These are phyloP conservation scores for Chlorencoelia australis DNA, from an alignment of 2,329 filamentous ascomycete genomes.

Conservation along the genomic window DNA sequence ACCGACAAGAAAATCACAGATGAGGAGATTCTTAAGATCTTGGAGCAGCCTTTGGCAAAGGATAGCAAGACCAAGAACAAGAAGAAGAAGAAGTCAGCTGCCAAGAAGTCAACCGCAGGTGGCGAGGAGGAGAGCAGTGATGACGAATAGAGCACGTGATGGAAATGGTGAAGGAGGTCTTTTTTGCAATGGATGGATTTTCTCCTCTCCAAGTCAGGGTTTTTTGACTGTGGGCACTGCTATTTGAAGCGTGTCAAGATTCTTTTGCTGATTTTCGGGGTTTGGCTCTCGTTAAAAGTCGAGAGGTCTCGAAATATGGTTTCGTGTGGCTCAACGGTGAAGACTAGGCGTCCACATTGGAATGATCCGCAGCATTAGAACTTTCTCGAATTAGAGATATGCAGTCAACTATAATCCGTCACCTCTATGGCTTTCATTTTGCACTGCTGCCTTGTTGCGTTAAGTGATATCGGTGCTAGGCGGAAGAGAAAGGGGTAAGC, in stretches of 20 bases:
- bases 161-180: neutral
- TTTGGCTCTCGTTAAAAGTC: no score
- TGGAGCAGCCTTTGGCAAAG: slow-evolving; percentile 78
- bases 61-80: slow-evolving; percentile 91
- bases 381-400: no score
- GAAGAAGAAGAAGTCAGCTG: slow-evolving; percentile 55
- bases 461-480: no score
- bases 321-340: no score
- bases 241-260: slow-evolving; percentile 4
- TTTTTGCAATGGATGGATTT: neutral
- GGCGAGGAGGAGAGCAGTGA: slow-evolving; percentile 27
- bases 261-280: no score
- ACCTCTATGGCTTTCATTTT: no score
- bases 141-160: slow-evolving; percentile 29
- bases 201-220: slow-evolving; percentile 6
- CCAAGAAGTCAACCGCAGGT: slow-evolving; percentile 32
- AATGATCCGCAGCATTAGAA: no score
- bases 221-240: slow-evolving; percentile 14
- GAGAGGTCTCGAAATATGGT: no score
- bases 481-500: no score
- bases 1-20: slow-evolving; percentile 97
- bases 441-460: no score
- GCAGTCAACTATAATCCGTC: no score
- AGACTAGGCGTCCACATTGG: no score
- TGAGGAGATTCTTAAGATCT: slow-evolving; percentile 88